Percentiles rank a stretch among this genome's conserved stretches.
Conservation (phyloP, 371 early-diverging fungal genomes). For the Lichtheimia ornata region DNA sequence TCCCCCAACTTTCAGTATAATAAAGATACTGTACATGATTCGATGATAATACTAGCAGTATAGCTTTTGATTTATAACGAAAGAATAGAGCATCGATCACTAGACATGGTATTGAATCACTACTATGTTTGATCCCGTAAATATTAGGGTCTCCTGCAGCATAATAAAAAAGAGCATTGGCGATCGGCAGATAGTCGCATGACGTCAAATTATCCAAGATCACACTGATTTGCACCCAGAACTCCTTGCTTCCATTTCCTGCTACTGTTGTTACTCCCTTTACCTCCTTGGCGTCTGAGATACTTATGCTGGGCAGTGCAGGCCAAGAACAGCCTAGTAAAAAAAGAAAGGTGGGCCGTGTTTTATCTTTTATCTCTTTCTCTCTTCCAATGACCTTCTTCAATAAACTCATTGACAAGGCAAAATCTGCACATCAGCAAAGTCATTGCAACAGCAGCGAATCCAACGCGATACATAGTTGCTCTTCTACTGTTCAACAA, state of each 20-base stretch:
- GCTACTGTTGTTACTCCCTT: conserved; percentile 1
- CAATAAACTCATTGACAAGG: conserved; percentile 27
- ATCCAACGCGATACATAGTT: not conserved
- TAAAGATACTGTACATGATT: too few species aligned
- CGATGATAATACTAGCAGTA: too few species aligned
- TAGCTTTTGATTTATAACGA: too few species aligned
- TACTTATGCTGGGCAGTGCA: conserved; percentile 1
- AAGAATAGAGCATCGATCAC: too few species aligned
- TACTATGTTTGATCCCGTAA: too few species aligned
- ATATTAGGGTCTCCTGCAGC: too few species aligned
- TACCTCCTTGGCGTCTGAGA: not conserved
- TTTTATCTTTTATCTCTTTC: conserved; percentile 2
- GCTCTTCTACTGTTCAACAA: conserved; percentile 1
- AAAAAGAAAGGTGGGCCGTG: conserved; percentile 1
- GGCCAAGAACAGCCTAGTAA: not conserved
- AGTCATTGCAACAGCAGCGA: conserved; percentile 7
- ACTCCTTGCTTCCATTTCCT: conserved; percentile 2
- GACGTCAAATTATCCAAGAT: not conserved
- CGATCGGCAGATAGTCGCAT: too few species aligned
- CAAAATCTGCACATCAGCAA: conserved; percentile 12
- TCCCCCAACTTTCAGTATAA: too few species aligned
- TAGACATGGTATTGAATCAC: too few species aligned
- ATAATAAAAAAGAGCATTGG: too few species aligned
- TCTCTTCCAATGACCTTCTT: conserved; percentile 15
- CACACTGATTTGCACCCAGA: conserved; percentile 1